Percentiles rank a stretch among this genome's conserved stretches.
phyloP scores from a whole-genome alignment of 768 basidiomycete genomes.

The Auriscalpium vulgare region DNA sequence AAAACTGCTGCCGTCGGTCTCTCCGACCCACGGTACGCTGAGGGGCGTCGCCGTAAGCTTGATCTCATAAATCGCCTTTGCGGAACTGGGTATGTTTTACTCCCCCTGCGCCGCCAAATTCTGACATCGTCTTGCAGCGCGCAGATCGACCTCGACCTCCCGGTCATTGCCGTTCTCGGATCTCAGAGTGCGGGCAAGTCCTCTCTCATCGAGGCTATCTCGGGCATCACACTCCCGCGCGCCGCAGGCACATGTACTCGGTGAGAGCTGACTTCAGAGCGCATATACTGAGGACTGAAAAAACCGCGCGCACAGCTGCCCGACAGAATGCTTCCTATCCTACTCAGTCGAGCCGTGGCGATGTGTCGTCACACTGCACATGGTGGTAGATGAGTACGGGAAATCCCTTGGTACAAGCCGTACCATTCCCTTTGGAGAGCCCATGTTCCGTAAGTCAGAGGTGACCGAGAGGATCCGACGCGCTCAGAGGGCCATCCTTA shows the following conservation, averaged over 20 bases:
- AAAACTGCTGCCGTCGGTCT: too few species aligned
- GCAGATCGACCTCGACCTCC: constrained; percentile 61
- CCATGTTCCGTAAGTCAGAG: constrained; percentile 40
- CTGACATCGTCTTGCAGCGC: constrained; percentile 32
- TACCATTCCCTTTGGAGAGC: constrained; percentile 19
- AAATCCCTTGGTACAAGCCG: constrained; percentile 25
- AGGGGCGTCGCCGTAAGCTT: constrained; percentile 36
- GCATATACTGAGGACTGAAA: background rate
- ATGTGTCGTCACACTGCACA: constrained; percentile 26
- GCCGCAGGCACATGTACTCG: constrained; percentile 70
- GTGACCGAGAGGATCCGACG: constrained; percentile 64
- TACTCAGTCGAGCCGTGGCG: constrained; percentile 22
- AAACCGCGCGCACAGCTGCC: constrained; percentile 22
- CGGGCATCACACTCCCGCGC: constrained; percentile 62
- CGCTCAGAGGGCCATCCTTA: constrained; percentile 60
- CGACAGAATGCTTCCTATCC: constrained; percentile 28
- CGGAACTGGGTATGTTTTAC: constrained; percentile 42
- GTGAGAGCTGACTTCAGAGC: constrained; percentile 23
- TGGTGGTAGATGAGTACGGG: constrained; percentile 19
- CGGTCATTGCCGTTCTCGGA: constrained; percentile 67
- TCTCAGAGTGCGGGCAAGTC: constrained; percentile 72
- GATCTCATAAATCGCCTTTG: constrained; percentile 53
- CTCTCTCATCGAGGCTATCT: constrained; percentile 71
- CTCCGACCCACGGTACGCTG: too few species aligned
- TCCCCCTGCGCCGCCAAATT: constrained; percentile 1